These are phyloP conservation scores for Aspergillus bertholletiae DNA, from an alignment of 495 filamentous ascomycete genomes.

Conservation along the genomic window DNA sequence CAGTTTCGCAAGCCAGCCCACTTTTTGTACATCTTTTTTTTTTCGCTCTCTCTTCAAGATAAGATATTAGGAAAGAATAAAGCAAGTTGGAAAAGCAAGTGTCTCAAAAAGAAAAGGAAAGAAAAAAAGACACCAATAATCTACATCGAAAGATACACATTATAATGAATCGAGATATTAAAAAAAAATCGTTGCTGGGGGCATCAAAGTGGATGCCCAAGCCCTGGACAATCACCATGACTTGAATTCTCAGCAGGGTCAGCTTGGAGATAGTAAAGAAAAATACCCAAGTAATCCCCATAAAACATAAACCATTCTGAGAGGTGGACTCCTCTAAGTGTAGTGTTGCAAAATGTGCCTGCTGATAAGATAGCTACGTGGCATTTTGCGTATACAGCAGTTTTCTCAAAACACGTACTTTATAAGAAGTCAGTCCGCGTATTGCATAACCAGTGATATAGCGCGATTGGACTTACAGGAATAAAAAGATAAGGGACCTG, in stretches of 20 bases:
- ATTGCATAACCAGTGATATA: not conserved
- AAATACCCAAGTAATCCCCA: not conserved
- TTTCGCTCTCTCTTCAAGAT: too few species aligned
- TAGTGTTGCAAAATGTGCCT: not conserved
- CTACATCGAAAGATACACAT: constrained; percentile 14
- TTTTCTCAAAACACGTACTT: constrained; percentile 17
- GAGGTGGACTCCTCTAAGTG: not conserved
- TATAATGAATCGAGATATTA: not conserved
- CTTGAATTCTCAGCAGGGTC: not conserved
- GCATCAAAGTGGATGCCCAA: not conserved
- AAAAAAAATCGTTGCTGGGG: not conserved
- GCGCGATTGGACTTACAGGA: constrained; percentile 63
- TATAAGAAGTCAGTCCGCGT: not conserved
- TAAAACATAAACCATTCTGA: too few species aligned
- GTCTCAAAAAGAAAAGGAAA: not conserved
- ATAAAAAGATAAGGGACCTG: constrained; percentile 92
- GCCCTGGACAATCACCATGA: not conserved
- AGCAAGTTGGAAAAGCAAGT: not conserved
- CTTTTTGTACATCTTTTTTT: too few species aligned
- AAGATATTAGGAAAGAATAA: not conserved
- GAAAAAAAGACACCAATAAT: constrained; percentile 7
- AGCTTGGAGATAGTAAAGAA: not conserved
- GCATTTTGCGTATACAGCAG: not conserved
- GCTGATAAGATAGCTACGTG: not conserved
- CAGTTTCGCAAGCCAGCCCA: too few species aligned